phyloP scores from a whole-genome alignment of 169 alveolate species.

The Plasmodium yoelii region DNA sequence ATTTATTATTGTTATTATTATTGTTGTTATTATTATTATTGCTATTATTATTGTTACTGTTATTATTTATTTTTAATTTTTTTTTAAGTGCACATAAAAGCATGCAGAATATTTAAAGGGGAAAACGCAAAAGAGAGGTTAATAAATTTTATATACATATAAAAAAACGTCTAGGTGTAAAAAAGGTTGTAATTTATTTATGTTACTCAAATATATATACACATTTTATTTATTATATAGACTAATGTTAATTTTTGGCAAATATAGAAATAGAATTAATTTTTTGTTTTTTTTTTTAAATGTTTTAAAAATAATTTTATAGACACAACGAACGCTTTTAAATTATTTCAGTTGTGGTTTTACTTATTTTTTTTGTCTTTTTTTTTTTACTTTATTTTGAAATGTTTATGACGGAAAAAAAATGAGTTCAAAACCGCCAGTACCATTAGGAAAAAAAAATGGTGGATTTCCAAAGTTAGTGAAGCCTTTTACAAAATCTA shows the following conservation, averaged over 20 bases:
- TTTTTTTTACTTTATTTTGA: conserved; percentile 5
- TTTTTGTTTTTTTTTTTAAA: not conserved
- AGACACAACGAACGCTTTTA: not conserved
- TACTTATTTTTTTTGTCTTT: not conserved
- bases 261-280: not conserved
- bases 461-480: conserved; percentile 14
- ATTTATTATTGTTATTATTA: not conserved
- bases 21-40: not conserved
- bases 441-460: conserved; percentile 15
- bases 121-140: not conserved
- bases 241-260: not conserved
- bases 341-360: not conserved
- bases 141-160: not conserved
- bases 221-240: not conserved
- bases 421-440: conserved; percentile 35
- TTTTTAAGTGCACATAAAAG: conserved; percentile 23
- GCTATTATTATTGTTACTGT: not conserved
- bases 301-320: conserved; percentile 2
- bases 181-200: conserved; percentile 1
- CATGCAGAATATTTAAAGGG: conserved; percentile 12
- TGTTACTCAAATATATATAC: not conserved
- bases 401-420: conserved; percentile 5
- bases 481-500: conserved; percentile 17
- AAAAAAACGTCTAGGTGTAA: not conserved
- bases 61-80: conserved; percentile 5